Conservation (phyloP, 441 rosid genomes). For the Dalechampia spathulata region DNA sequence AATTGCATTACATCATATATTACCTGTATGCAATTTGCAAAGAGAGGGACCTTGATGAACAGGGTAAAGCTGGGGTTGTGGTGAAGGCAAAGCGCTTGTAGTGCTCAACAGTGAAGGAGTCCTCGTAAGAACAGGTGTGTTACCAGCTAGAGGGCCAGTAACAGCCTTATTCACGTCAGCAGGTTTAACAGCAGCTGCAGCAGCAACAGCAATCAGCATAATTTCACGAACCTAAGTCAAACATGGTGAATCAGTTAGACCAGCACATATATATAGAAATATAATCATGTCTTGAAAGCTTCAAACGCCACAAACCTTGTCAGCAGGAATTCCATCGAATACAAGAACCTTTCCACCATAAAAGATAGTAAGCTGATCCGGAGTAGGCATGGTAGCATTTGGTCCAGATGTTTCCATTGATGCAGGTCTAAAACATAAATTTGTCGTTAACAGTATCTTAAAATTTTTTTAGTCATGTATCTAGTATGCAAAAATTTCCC, state of each 20-base stretch:
- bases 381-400: conserved; percentile 20
- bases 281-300: neutral
- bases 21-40: conserved; percentile 83
- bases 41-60: conserved; percentile 39
- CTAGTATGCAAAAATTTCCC: too few relatives aligned
- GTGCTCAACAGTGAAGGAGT: conserved; percentile 80
- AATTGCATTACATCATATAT: too few relatives aligned
- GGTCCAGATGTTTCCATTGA: conserved; percentile 19
- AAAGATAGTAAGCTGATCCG: conserved; percentile 73
- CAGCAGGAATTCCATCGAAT: conserved; percentile 60
- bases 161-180: conserved; percentile 41
- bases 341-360: conserved; percentile 69
- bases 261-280: too few relatives aligned
- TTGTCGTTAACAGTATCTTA: neutral
- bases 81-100: conserved; percentile 49
- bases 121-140: conserved; percentile 66
- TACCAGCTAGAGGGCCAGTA: conserved; percentile 30
- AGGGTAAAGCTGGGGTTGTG: conserved; percentile 36
- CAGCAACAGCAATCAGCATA: conserved; percentile 48
- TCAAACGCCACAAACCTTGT: conserved; percentile 41
- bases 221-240: conserved; percentile 54
- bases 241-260: neutral
- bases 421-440: conserved; percentile 25
- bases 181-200: conserved; percentile 36
- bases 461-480: neutral